Percentiles rank a stretch among this genome's conserved stretches.
These are phyloP conservation scores for Pythium sukuiense DNA, from an alignment of 352 stramenopile species.

Conservation along the genomic window DNA sequence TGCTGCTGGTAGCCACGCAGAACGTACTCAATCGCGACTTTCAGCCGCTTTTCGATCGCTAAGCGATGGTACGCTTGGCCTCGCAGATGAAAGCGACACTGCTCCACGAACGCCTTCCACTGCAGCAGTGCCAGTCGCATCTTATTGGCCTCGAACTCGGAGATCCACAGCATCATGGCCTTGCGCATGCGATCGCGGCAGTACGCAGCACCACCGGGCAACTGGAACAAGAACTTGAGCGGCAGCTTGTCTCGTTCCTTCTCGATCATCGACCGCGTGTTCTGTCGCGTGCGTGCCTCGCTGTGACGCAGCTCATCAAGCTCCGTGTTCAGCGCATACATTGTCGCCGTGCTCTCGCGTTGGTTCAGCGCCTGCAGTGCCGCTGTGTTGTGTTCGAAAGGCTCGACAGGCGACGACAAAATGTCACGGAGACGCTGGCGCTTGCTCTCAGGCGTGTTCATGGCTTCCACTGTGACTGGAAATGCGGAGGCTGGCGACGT, in stretches of 20 bases:
- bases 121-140: constrained; percentile 68
- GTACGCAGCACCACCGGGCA: constrained; percentile 71
- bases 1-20: constrained; percentile 65
- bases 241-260: constrained; percentile 59
- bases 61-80: constrained; percentile 63
- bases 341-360: constrained; percentile 49
- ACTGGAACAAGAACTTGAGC: constrained; percentile 79
- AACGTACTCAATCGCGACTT: constrained; percentile 69
- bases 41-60: constrained; percentile 55
- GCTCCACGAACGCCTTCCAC: constrained; percentile 81
- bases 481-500: not conserved
- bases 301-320: constrained; percentile 40
- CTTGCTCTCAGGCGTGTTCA: constrained; percentile 59
- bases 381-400: constrained; percentile 40
- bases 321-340: constrained; percentile 45
- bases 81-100: constrained; percentile 50
- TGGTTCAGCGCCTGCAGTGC: constrained; percentile 44
- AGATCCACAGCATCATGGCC: constrained; percentile 68
- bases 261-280: constrained; percentile 58
- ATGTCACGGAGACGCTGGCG: constrained; percentile 63
- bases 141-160: constrained; percentile 77
- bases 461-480: constrained; percentile 20
- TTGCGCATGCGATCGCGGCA: constrained; percentile 71
- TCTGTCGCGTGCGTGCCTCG: constrained; percentile 39
- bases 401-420: constrained; percentile 54